phyloP scores from a whole-genome alignment of 2,329 filamentous ascomycete genomes.

The Coniochaeta ligniaria region DNA sequence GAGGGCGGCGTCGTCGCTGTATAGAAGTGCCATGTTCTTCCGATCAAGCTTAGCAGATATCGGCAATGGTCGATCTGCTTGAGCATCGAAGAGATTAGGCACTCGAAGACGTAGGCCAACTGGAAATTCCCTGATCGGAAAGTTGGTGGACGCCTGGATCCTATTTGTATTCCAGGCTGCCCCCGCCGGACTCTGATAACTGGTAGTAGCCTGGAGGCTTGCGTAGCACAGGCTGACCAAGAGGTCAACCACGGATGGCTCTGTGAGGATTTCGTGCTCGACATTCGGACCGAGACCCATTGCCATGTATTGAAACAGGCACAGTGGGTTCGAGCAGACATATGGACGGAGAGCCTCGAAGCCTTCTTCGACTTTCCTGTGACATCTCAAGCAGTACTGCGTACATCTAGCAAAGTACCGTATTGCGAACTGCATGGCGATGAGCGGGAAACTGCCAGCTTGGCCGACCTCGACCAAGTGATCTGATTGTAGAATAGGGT shows the following conservation, averaged over 20 bases:
- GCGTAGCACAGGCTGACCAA: slow-evolving; percentile 75
- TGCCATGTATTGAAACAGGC: slow-evolving; percentile 81
- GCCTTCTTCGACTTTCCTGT: slow-evolving; percentile 55
- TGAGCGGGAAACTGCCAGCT: slow-evolving; percentile 42
- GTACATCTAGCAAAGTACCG: slow-evolving; percentile 74
- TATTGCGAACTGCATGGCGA: slow-evolving; percentile 68
- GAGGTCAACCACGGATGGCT: slow-evolving; percentile 78
- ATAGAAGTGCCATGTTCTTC: not conserved
- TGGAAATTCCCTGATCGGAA: slow-evolving; percentile 35
- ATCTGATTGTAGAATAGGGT: slow-evolving; percentile 15
- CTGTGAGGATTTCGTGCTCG: slow-evolving; percentile 73
- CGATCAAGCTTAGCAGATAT: not conserved
- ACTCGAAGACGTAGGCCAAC: slow-evolving; percentile 31
- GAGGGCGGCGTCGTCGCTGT: not conserved
- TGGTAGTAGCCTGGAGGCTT: slow-evolving; percentile 24
- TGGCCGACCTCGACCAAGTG: slow-evolving; percentile 19
- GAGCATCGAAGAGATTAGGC: slow-evolving; percentile 6
- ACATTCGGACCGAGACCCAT: slow-evolving; percentile 81
- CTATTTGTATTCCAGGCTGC: not conserved
- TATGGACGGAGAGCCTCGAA: slow-evolving; percentile 70
- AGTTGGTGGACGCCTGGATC: slow-evolving; percentile 7
- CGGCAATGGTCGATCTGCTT: not conserved
- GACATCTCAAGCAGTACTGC: slow-evolving; percentile 82
- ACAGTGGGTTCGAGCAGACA: slow-evolving; percentile 69
- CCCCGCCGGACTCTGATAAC: not conserved